Evolutionary conservation across 2,329 filamentous ascomycete genomes (phyloP), one percentile per base, ranked within the genome.

Genomic region (Calonectria crousiana): DNA sequence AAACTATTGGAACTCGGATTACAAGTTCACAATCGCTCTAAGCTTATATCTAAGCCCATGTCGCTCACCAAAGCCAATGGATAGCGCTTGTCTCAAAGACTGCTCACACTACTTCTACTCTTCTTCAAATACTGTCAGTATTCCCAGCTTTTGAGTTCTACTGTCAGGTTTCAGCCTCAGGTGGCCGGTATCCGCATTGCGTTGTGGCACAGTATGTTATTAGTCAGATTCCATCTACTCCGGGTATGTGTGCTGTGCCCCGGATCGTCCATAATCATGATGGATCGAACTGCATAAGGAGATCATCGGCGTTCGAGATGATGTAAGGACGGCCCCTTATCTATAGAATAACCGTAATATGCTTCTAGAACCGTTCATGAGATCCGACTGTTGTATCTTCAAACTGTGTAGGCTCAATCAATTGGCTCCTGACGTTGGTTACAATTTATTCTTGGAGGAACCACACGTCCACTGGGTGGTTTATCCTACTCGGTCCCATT

Each of bases 241-340:
- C 18, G 34, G 34, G 16, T 16, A 41, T 62, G 23, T 41, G 56
- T 62, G 56, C 56, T 38, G 34, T 62, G 44, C 56, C 56, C 56
- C 56, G 20, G 56, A 62, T 62, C 56, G 34, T 41, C 56, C 34
- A 62, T 41, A 41, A 30, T 41, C 56, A 30, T 41, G 56, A 62
- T 62, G 34, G 56, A 62, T 62, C 56, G 56, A 62, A 62, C 56
- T 62, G 56, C 56, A 62, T 62, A 20, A 11, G 23, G 56, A 23
- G 56, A 62, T 62, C 23, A 41, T 6, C 8, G 14, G 34, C 10
- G 56, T 41, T 38, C 23, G 20, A 56, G 30, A 30, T 6, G 28
- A 44, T 44, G 20, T 56, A 32, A 5, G 56, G 41, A 30, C 56
- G 23, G 23, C 23, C 26, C 56, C n/a, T 28, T 26, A 62, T 41